These are phyloP conservation scores for Piper betle DNA, from an alignment of 164 flowering plant genomes.

Conservation along the genomic window DNA sequence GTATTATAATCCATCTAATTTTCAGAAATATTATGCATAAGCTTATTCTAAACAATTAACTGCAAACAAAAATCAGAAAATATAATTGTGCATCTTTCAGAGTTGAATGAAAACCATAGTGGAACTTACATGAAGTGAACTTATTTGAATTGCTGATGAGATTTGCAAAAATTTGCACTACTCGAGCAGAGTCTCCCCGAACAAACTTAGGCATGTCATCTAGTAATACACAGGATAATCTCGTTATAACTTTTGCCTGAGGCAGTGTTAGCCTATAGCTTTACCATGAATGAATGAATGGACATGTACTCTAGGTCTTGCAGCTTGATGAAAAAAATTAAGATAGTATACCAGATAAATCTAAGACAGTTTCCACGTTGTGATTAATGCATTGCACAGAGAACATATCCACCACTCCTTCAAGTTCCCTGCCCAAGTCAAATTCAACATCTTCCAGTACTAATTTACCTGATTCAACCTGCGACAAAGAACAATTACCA, in stretches of 20 bases:
- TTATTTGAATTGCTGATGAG: conserved; percentile 93
- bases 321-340: not conserved
- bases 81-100: not conserved
- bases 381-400: conserved; percentile 91
- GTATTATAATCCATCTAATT: not conserved
- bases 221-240: conserved; percentile 5
- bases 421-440: conserved; percentile 86
- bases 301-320: not conserved
- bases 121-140: conserved; percentile 76
- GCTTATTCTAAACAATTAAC: not conserved
- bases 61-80: not conserved
- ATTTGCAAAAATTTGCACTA: conserved; percentile 91
- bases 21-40: not conserved
- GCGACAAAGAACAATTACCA: conserved; percentile 7
- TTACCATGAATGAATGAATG: conserved; percentile 3
- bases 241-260: not conserved
- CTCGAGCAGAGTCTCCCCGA: conserved; percentile 86
- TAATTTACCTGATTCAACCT: conserved; percentile 96
- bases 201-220: conserved; percentile 89
- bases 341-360: conserved; percentile 59
- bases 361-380: conserved; percentile 70
- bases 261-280: not conserved
- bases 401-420: conserved; percentile 92
- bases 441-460: conserved; percentile 91
- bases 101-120: not conserved